phyloP scores from a whole-genome alignment of 2,329 filamentous ascomycete species.

The Paracorniculantispora psalliotae region DNA sequence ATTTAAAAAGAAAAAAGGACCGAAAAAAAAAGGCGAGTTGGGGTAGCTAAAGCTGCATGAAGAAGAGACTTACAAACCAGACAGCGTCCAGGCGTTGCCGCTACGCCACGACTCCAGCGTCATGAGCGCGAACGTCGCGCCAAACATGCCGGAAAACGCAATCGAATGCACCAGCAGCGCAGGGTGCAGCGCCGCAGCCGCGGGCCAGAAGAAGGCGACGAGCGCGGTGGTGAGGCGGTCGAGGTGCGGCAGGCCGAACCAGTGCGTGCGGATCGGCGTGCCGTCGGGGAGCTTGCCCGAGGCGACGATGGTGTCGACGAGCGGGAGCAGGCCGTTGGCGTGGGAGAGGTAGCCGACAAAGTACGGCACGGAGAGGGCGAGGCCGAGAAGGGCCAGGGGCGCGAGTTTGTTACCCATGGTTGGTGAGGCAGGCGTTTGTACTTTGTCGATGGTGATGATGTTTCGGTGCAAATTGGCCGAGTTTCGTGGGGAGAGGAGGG shows the following conservation, averaged over 20 bases:
- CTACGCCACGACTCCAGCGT: conserved; percentile 20
- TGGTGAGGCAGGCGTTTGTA: not conserved
- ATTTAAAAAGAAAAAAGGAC: not conserved
- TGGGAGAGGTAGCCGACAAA: conserved; percentile 17
- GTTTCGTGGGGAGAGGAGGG: too few relatives aligned
- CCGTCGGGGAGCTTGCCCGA: conserved; percentile 16
- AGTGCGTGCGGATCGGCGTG: conserved; percentile 17
- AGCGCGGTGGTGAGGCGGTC: conserved; percentile 16
- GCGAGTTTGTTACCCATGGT: conserved; percentile 16
- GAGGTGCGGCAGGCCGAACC: conserved; percentile 13
- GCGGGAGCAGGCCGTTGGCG: conserved; percentile 15
- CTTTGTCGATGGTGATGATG: not conserved
- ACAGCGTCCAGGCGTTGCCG: conserved; percentile 14
- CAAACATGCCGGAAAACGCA: conserved; percentile 19
- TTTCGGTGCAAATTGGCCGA: not conserved
- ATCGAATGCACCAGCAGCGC: conserved; percentile 17
- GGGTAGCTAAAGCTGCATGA: too few relatives aligned
- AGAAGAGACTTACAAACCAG: conserved; percentile 16
- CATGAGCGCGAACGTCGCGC: conserved; percentile 16
- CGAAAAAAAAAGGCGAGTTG: too few relatives aligned
- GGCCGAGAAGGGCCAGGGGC: conserved; percentile 10
- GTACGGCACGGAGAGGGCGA: conserved; percentile 18
- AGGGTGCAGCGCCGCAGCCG: conserved; percentile 13
- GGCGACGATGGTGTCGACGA: conserved; percentile 3
- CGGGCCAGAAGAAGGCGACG: conserved; percentile 19